Conservation (phyloP, 2,329 filamentous ascomycete species). For the Trichoderma semiorbis region DNA sequence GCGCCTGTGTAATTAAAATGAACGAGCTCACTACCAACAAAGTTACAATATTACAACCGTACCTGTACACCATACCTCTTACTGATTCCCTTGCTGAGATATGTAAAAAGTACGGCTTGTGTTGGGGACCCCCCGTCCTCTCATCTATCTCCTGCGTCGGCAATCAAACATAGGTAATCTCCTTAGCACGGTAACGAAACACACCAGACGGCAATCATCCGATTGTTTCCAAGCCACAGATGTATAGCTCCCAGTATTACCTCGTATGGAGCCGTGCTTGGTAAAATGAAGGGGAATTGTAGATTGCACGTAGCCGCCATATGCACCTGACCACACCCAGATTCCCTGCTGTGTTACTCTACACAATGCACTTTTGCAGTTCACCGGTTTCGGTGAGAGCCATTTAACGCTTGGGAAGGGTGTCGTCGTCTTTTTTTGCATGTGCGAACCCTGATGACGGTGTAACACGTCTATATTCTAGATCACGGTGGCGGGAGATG, state of each 20-base stretch:
- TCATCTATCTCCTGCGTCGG: conserved; percentile 3
- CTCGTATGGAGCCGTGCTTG: neutral
- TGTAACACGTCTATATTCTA: neutral
- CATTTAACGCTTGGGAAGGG: neutral
- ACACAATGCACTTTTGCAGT: neutral
- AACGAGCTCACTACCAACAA: neutral
- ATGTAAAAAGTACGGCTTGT: neutral
- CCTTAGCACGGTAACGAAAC: neutral
- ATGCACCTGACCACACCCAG: conserved; percentile 8
- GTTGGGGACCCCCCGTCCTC: neutral
- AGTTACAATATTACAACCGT: neutral
- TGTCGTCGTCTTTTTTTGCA: neutral
- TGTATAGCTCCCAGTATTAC: neutral
- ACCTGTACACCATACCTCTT: neutral
- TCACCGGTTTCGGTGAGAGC: conserved; percentile 8
- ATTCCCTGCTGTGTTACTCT: conserved; percentile 12
- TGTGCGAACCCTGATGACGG: neutral
- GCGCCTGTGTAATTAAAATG: conserved; percentile 2
- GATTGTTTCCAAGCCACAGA: neutral
- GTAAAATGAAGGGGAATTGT: neutral
- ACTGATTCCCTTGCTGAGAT: neutral
- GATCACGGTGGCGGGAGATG: neutral
- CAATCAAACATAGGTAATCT: conserved; percentile 8
- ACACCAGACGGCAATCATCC: conserved; percentile 5
- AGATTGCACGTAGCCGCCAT: neutral